phyloP scores from a whole-genome alignment of 176 grass and related monocot genomes.

The Cymbopogon citratus region DNA sequence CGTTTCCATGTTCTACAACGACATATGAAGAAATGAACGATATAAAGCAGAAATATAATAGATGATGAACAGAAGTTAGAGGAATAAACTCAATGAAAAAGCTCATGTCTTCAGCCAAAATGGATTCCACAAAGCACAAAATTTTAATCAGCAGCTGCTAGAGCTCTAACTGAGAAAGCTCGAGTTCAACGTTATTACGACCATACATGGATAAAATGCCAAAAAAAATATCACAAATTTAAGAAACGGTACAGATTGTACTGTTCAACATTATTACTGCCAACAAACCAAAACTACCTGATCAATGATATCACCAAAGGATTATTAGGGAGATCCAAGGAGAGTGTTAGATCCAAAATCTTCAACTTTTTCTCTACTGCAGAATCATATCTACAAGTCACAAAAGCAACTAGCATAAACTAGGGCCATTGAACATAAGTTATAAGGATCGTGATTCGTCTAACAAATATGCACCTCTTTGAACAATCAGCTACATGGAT shows the following conservation, averaged over 20 bases:
- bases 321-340: slow-evolving; percentile 97
- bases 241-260: neutral
- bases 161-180: neutral
- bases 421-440: neutral
- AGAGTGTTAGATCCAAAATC: slow-evolving; percentile 82
- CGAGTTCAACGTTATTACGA: too few species aligned
- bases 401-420: slow-evolving; percentile 27
- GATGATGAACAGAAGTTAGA: slow-evolving; percentile 2
- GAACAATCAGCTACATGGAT: slow-evolving; percentile 69
- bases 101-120: slow-evolving; percentile 18
- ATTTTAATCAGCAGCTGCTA: neutral
- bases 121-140: neutral
- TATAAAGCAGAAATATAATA: neutral
- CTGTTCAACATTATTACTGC: neutral
- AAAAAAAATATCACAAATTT: slow-evolving; percentile 21
- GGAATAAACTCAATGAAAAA: neutral
- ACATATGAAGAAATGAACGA: neutral
- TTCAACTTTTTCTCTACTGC: slow-evolving; percentile 66
- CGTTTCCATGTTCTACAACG: neutral
- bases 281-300: slow-evolving; percentile 58
- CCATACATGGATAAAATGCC: neutral
- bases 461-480: slow-evolving; percentile 58
- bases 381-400: slow-evolving; percentile 55
- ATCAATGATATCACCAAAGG: slow-evolving; percentile 97
- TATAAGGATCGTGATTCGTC: slow-evolving; percentile 9